Base-by-base conservation (phyloP, 2,329 filamentous ascomycete genomes). In the Alternaria rosae region DNA sequence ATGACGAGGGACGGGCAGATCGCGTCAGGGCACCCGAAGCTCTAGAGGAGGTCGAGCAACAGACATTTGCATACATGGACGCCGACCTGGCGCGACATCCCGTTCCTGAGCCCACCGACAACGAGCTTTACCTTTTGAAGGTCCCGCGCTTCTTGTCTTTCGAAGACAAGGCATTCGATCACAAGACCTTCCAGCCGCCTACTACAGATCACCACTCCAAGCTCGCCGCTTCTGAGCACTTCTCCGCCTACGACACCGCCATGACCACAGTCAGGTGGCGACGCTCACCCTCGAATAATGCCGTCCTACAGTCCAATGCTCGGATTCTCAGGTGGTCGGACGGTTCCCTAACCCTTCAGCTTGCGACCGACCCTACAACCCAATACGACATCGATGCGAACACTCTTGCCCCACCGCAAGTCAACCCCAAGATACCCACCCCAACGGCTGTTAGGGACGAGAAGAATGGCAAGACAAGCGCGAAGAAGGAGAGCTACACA, bases 311-410 rank as follows among this genome's bases (percentile, higher is more conserved):
- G 74, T 93, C 91, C 73, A 94, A 94, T 75, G 87, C 92, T 3
- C 86, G 89, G 65, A 82, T 94, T 28, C 87, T 92, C 73, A 87
- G 87, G 69, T 94, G 92, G 92, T 92, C 89, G 64, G 92, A 94
- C 73, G 92, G 92, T 26, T 92, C 90, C 5, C 82, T 92, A 15
- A 93, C 91, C 11, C 82, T 94, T 23, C 87, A 90, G n/a, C 84
- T 94, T 23, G 92, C 91, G 13, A 88, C 88, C 61, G 85, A 88
- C 38, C 86, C 88, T 2, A 83, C 80, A 35, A 88, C 89, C 66
- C 91, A 94, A 72, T 94, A 90, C 82, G 90, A 93, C 72, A 85
- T 94, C 47, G 85, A 88, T 65, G 88, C 87, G 70, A 93, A 92
- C 79, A 80, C 84, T 23, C 86, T 93, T 50, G 91, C 90, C 2